Evolutionary conservation across 441 rosid species (phyloP), one percentile per base, ranked within the genome.

Genomic region (Gossypium aridum): DNA sequence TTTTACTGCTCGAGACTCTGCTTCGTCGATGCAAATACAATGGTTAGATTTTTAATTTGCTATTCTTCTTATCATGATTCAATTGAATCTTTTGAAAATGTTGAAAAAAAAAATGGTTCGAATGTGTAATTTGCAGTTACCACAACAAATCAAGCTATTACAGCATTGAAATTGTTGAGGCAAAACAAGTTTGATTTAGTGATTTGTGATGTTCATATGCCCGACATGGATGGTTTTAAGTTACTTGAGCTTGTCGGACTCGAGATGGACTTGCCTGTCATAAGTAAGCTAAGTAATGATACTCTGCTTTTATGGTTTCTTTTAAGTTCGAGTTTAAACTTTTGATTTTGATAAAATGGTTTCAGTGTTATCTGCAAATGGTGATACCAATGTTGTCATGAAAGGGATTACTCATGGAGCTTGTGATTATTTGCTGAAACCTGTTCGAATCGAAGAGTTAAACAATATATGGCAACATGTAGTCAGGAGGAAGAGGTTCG

Each of bases 171-270:
- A 23, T 17, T 56, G 25, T 56, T 56, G 61, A 56, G 61, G 19
- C 25, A 56, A 56, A 56, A 19, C 61, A 56, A 19, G 61, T 56
- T 56, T 56, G 61, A 56, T 12, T 56, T 56, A 12, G 61, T 56
- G 20, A 56, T 56, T 7, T 20, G 61, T 23, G 61, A 56, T 56
- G 61, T 56, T 19, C 61, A 56, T 19, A 56, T 56, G 26, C 61
- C 61, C 61, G 61, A 56, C 61, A 56, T 56, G 61, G 61, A 56
- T 56, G 61, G 61, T 20, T 56, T 56, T 56, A 56, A 56, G 61
- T 56, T 56, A 56, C 61, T 56, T 2, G 61, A 56, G 61, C 61
- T 56, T 56, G 26, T 56, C 25, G 61, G 61, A 23, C 61, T 56
- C 3, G 61, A 56, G 61, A 56, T 56, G 61, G 61, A 56, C 61